These are phyloP conservation scores for Aureobasidium pullulans DNA, from an alignment of 2,329 filamentous ascomycete species.

Conservation along the genomic window DNA sequence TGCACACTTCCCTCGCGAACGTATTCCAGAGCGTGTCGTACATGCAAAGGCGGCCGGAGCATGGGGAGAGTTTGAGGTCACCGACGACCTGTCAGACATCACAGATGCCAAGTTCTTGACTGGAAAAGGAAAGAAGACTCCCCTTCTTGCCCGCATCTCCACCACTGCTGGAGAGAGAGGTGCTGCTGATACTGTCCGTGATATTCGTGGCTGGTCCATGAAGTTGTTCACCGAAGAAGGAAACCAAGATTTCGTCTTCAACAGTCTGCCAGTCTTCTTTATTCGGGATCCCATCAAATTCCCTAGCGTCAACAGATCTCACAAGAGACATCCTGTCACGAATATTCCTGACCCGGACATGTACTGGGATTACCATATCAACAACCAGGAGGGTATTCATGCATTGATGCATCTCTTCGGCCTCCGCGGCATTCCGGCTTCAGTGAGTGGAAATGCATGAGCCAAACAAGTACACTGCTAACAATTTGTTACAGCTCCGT, in stretches of 20 bases:
- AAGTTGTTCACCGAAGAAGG: slow-evolving; percentile 48
- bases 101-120: slow-evolving; percentile 49
- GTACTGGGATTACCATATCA: slow-evolving; percentile 31
- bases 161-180: slow-evolving; percentile 42
- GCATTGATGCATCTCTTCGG: slow-evolving; percentile 46
- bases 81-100: slow-evolving; percentile 50
- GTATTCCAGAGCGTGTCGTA: slow-evolving; percentile 49
- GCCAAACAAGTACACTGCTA: background rate
- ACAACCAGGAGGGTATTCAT: slow-evolving; percentile 44
- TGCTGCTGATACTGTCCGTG: slow-evolving; percentile 40
- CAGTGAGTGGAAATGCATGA: slow-evolving; percentile 16
- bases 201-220: slow-evolving; percentile 43
- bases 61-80: slow-evolving; percentile 46
- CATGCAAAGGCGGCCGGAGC: slow-evolving; percentile 21
- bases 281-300: slow-evolving; percentile 37
- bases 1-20: slow-evolving; percentile 54
- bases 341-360: slow-evolving; percentile 28
- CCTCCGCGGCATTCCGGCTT: slow-evolving; percentile 40
- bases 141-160: slow-evolving; percentile 40
- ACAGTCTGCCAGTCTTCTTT: slow-evolving; percentile 36
- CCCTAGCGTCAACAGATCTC: slow-evolving; percentile 31
- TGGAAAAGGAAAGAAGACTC: slow-evolving; percentile 47
- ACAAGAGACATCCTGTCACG: slow-evolving; percentile 27
- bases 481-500: slow-evolving; percentile 22
- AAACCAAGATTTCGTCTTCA: slow-evolving; percentile 46